Percentiles rank a stretch among this genome's conserved stretches.
Conservation (phyloP, 2,329 filamentous ascomycete species). For the Monosporascus sp. region DNA sequence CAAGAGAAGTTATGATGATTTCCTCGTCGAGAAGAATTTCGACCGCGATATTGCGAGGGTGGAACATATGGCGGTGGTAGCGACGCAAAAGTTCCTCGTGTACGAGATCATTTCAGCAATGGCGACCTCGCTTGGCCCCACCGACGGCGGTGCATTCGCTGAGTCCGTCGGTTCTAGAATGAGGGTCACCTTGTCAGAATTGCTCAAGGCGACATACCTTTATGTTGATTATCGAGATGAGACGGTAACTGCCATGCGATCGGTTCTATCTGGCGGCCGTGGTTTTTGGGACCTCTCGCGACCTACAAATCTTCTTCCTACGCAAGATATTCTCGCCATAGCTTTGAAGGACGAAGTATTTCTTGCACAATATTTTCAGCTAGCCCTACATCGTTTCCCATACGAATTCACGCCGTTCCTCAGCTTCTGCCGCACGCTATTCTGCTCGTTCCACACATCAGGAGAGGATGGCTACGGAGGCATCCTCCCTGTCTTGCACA, state of each 20-base stretch:
- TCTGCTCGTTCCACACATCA: conserved; percentile 36
- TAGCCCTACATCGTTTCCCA: conserved; percentile 73
- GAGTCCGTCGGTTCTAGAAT: conserved; percentile 56
- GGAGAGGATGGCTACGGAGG: conserved; percentile 32
- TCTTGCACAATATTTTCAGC: conserved; percentile 55
- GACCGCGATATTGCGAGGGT: conserved; percentile 48
- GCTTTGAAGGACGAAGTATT: conserved; percentile 52
- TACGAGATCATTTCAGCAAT: conserved; percentile 50
- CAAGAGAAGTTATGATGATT: conserved; percentile 52
- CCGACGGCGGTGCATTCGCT: conserved; percentile 42
- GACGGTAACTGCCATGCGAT: conserved; percentile 60
- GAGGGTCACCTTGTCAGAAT: conserved; percentile 60
- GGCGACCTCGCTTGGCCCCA: conserved; percentile 40
- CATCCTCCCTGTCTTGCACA: conserved; percentile 60
- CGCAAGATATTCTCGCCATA: conserved; percentile 28
- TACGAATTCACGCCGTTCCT: conserved; percentile 80
- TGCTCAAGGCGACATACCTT: conserved; percentile 62
- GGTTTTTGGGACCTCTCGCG: conserved; percentile 49
- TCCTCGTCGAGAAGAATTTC: conserved; percentile 44
- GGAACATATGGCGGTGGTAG: conserved; percentile 43
- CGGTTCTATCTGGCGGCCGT: conserved; percentile 53
- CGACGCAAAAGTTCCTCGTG: conserved; percentile 44
- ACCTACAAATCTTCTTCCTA: conserved; percentile 30
- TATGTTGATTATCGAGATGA: conserved; percentile 69
- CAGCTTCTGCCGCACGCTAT: conserved; percentile 62